These are phyloP conservation scores for Phycomyces blakesleeanus DNA, from an alignment of 192 early-diverging fungal genomes.

Conservation along the genomic window DNA sequence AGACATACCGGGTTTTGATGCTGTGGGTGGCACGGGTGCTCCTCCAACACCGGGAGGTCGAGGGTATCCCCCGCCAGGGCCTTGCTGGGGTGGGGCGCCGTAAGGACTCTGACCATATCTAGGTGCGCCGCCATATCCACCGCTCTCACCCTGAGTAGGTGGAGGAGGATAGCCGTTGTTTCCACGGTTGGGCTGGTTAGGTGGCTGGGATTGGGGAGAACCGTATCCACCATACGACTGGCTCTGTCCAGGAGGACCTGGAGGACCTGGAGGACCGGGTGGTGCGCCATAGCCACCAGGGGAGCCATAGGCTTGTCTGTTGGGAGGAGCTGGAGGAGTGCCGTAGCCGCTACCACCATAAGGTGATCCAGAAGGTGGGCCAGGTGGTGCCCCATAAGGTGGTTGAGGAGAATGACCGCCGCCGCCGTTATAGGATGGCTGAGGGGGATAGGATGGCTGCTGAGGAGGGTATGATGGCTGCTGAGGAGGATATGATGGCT, in stretches of 20 bases:
- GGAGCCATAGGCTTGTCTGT: too few relatives aligned
- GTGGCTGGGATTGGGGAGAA: conserved; percentile 2
- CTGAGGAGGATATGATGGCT: conserved; percentile 2
- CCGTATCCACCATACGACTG: neutral
- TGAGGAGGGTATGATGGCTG: neutral
- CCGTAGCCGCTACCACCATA: neutral
- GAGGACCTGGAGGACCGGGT: conserved; percentile 5
- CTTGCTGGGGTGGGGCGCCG: neutral
- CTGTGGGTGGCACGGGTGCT: neutral
- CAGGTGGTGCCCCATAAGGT: neutral
- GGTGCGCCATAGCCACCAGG: conserved; percentile 11
- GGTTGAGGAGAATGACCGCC: neutral
- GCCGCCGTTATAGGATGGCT: neutral
- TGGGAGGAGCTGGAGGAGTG: too few relatives aligned
- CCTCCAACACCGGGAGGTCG: neutral
- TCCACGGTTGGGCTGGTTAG: neutral
- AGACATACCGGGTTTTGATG: conserved; percentile 13
- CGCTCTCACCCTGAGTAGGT: neutral
- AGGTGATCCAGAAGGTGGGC: neutral
- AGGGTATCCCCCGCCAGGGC: neutral
- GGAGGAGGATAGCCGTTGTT: neutral
- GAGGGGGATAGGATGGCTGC: neutral
- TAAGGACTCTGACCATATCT: neutral
- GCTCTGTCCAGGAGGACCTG: neutral
- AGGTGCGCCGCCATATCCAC: too few relatives aligned